phyloP scores from a whole-genome alignment of 2,329 filamentous ascomycete species.

The Xylariaceae sp. region DNA sequence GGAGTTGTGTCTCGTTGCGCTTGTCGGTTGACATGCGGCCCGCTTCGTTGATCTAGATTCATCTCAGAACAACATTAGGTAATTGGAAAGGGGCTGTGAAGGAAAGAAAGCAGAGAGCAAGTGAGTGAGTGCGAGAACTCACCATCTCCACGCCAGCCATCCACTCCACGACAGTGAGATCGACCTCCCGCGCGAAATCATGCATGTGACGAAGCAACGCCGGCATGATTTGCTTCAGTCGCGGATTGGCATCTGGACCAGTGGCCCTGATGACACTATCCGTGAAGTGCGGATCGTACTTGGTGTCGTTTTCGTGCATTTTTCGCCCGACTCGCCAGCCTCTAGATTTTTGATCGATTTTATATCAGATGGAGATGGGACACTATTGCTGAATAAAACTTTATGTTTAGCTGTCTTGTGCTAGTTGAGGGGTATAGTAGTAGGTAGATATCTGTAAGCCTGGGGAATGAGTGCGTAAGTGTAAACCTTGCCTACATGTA shows the following conservation, averaged over 20 bases:
- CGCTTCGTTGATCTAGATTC: constrained; percentile 66
- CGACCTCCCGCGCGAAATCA: constrained; percentile 80
- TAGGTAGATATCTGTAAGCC: too few relatives aligned
- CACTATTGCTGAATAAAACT: not conserved
- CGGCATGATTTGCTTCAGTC: constrained; percentile 71
- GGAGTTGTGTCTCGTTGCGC: constrained; percentile 71
- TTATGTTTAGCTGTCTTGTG: not conserved
- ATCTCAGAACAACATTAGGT: not conserved
- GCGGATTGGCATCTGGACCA: constrained; percentile 72
- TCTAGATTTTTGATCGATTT: not conserved
- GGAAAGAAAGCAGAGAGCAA: not conserved
- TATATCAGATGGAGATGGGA: not conserved
- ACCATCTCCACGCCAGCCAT: constrained; percentile 68
- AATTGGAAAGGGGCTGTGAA: not conserved
- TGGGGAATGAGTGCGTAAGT: not conserved
- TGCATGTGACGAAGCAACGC: constrained; percentile 77
- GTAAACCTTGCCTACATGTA: not conserved
- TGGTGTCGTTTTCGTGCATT: not conserved
- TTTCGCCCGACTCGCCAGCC: not conserved
- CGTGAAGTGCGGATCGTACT: constrained; percentile 63
- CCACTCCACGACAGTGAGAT: constrained; percentile 84
- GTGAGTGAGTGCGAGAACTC: constrained; percentile 38
- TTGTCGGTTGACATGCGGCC: constrained; percentile 67
- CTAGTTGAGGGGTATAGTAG: too few relatives aligned
- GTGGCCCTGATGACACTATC: constrained; percentile 75